A percentile compares a stretch with the other conserved stretches of the same genome.
Evolutionary conservation across 306 rosid genomes (phyloP).

Genomic region (Hippophae gyantsensis): DNA sequence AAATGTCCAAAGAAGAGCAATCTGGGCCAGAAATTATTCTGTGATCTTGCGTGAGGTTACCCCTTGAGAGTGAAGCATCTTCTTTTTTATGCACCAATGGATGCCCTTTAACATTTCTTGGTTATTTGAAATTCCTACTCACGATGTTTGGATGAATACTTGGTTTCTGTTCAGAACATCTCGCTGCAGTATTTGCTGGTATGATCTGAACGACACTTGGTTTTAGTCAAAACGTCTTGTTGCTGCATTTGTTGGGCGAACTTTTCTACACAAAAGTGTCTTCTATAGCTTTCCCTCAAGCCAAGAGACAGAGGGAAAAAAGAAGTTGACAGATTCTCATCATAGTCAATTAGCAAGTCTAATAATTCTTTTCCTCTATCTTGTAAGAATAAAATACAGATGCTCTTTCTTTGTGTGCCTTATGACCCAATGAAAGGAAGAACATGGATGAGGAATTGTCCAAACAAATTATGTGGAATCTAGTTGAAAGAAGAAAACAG

Average conservation of each 20-base stretch:
- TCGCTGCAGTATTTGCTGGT: too few relatives aligned
- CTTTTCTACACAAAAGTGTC: too few relatives aligned
- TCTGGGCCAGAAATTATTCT: constrained; percentile 49
- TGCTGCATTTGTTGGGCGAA: too few relatives aligned
- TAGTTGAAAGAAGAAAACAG: too few relatives aligned
- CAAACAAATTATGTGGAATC: too few relatives aligned
- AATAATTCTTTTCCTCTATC: too few relatives aligned
- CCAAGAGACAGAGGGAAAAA: too few relatives aligned
- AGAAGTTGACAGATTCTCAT: too few relatives aligned
- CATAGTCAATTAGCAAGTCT: too few relatives aligned
- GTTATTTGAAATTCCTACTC: not conserved
- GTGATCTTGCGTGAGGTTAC: constrained; percentile 14
- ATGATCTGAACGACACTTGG: too few relatives aligned
- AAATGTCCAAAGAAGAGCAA: constrained; percentile 31
- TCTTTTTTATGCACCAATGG: not conserved
- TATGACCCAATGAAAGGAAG: not conserved
- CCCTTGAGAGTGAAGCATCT: not conserved
- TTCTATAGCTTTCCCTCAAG: too few relatives aligned
- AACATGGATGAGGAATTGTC: not conserved
- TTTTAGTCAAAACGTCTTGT: too few relatives aligned
- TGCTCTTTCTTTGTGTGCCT: constrained; percentile 6
- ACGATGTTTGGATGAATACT: not conserved
- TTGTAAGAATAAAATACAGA: constrained; percentile 5
- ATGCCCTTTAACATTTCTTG: not conserved
- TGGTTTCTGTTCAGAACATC: not conserved